Evolutionary conservation across 1,284 basidiomycete species (phyloP).

Genomic region (Trichosporon coremiiforme): DNA sequence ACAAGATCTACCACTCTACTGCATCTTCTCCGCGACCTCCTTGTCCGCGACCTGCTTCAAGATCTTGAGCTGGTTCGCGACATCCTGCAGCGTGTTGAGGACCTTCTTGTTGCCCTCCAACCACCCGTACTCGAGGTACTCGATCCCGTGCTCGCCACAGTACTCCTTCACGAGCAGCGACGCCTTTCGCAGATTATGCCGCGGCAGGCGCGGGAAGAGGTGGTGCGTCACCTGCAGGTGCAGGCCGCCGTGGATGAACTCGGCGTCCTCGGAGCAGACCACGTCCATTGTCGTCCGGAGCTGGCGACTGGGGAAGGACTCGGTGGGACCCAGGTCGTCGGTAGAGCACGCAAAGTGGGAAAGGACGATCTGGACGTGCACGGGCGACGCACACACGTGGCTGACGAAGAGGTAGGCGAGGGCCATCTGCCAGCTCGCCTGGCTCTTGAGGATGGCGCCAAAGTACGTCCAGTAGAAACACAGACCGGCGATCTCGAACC

Average conservation of each 20-base stretch:
- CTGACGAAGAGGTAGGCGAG: constrained; percentile 60
- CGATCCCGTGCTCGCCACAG: constrained; percentile 76
- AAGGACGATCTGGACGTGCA: constrained; percentile 77
- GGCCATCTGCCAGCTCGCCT: constrained; percentile 56
- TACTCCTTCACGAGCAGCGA: constrained; percentile 81
- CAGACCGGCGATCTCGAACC: constrained; percentile 59
- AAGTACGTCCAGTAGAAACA: constrained; percentile 62
- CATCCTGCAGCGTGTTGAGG: constrained; percentile 51
- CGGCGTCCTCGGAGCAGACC: constrained; percentile 77
- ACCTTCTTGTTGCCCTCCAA: constrained; percentile 64
- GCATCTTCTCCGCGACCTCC: constrained; percentile 45
- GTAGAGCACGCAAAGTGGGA: constrained; percentile 98
- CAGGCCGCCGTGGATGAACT: constrained; percentile 86
- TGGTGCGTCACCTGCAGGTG: constrained; percentile 98
- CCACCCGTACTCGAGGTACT: constrained; percentile 90
- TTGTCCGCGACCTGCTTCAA: constrained; percentile 55
- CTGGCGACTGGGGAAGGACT: constrained; percentile 91
- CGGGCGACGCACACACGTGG: constrained; percentile 61
- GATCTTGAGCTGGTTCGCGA: constrained; percentile 55
- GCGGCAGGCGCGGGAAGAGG: constrained; percentile 89
- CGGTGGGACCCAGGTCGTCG: constrained; percentile 82
- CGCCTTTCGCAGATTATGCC: constrained; percentile 86
- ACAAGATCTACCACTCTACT: constrained; percentile 11
- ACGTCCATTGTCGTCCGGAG: constrained; percentile 96
- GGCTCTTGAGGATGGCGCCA: constrained; percentile 52